Evolutionary conservation across 2,329 filamentous ascomycete species (phyloP).

Genomic region (Stachybotrys elegans): DNA sequence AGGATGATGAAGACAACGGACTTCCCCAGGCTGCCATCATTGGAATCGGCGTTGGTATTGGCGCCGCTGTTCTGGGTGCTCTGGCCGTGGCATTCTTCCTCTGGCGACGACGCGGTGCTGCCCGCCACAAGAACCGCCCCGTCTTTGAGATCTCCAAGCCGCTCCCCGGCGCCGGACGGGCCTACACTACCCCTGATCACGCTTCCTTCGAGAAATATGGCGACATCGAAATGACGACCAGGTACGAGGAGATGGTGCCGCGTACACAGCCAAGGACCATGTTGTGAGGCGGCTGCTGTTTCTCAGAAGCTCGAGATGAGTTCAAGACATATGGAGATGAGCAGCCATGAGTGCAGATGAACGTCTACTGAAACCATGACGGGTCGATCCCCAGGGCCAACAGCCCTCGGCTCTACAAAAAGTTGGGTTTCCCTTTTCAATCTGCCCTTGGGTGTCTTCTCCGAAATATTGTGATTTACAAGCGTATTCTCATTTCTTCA

Average conservation of each 20-base stretch:
- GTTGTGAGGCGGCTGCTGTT: constrained; percentile 27
- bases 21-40: constrained; percentile 34
- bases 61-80: constrained; percentile 34
- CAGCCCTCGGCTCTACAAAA: no score
- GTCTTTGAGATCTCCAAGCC: constrained; percentile 46
- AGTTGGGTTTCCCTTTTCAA: no score
- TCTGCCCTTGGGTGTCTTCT: no score
- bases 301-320: no score
- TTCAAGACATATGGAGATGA: no score
- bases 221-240: constrained; percentile 46
- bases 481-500: no score
- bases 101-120: constrained; percentile 24
- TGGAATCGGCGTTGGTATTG: constrained; percentile 44
- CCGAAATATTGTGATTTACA: no score
- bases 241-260: constrained; percentile 55
- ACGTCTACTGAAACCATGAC: no score
- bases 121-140: constrained; percentile 17
- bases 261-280: constrained; percentile 42
- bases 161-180: constrained; percentile 38
- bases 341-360: no score
- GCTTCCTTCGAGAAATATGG: constrained; percentile 31
- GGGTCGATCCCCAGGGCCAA: no score
- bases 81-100: constrained; percentile 33
- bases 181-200: constrained; percentile 29
- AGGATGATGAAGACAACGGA: constrained; percentile 12